These are phyloP conservation scores for Escovopsis sp. DNA, from an alignment of 2,329 filamentous ascomycete genomes.

Conservation along the genomic window DNA sequence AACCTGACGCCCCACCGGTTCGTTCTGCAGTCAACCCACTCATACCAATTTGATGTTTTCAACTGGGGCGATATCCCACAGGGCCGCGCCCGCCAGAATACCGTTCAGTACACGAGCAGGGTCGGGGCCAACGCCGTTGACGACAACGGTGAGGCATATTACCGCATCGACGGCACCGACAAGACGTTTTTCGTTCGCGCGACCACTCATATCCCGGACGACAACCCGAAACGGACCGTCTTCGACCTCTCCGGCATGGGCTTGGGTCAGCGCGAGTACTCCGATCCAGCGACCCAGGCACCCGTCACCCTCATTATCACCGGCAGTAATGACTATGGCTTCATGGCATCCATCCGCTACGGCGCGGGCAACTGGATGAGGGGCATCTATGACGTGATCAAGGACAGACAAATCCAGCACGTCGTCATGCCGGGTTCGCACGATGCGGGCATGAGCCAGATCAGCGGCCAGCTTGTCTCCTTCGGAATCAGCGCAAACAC, in stretches of 20 bases:
- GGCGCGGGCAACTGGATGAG: constrained; percentile 19
- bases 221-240: constrained; percentile 13
- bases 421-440: constrained; percentile 34
- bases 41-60: constrained; percentile 18
- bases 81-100: constrained; percentile 17
- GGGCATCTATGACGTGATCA: constrained; percentile 17
- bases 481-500: constrained; percentile 26
- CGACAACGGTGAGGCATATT: constrained; percentile 19
- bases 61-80: constrained; percentile 20
- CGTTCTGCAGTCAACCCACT: constrained; percentile 13
- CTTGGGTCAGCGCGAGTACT: constrained; percentile 19
- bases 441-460: constrained; percentile 32
- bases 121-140: constrained; percentile 8
- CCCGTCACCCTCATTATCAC: constrained; percentile 21
- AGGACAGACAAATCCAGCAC: constrained; percentile 26
- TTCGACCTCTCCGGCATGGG: constrained; percentile 18
- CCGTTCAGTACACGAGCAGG: constrained; percentile 13
- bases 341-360: constrained; percentile 16
- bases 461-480: constrained; percentile 19
- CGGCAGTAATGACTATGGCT: constrained; percentile 19
- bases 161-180: constrained; percentile 15
- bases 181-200: constrained; percentile 17
- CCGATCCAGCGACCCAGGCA: constrained; percentile 15
- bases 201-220: constrained; percentile 16
- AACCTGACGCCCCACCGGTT: constrained; percentile 20